Evolutionary conservation across 2,329 filamentous ascomycete genomes (phyloP), one percentile per base, ranked within the genome.

Genomic region (Sclerotinia borealis): DNA sequence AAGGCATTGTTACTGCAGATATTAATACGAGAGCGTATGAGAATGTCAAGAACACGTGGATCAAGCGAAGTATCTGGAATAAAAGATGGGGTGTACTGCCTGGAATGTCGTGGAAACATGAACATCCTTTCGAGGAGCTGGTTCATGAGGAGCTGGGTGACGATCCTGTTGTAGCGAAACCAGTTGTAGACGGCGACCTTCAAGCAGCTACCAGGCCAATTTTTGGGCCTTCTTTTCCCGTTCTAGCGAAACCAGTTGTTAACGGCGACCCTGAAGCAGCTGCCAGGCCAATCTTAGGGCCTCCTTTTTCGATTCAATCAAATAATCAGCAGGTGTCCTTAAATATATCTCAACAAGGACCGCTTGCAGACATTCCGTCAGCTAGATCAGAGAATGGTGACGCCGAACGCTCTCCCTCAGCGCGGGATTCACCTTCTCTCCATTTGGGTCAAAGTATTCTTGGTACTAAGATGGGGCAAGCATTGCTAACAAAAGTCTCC

Each of bases 41-140:
- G 61, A 72, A 68, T 65, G 66, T 74, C 64, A 74, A 71, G 65
- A 70, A 68, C 56, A 68, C 63, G 29, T 74, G 70, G 73, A 69
- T 66, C 37, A 68, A 69, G 61, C 65, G 68, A 67, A 61, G 65
- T 45, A 72, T 73, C 65, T 75, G 69, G 70, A 70, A 73, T 50
- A 37, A 51, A 58, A 68, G 64, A 67, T 74, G 70, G 73, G 68
- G 70, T 68, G 64, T 70, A 65, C 64, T 73, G 63, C 72, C 70
- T 65, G 71, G 72, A 51, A 73, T 73, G 69, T 70, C 68, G 61
- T 74, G 69, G 71, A 73, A 71, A 68, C 69, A 72, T 69, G 70
- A 73, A 70, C 51, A 69, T 63, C 69, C 68, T 59, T 59, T 64
- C 22, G 66, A 68, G 49, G 61, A 68, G 29, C 17, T 22, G 13